Evolutionary conservation across 2,329 filamentous ascomycete genomes (phyloP), one percentile per base, ranked within the genome.

Genomic region (Alternaria sp.): DNA sequence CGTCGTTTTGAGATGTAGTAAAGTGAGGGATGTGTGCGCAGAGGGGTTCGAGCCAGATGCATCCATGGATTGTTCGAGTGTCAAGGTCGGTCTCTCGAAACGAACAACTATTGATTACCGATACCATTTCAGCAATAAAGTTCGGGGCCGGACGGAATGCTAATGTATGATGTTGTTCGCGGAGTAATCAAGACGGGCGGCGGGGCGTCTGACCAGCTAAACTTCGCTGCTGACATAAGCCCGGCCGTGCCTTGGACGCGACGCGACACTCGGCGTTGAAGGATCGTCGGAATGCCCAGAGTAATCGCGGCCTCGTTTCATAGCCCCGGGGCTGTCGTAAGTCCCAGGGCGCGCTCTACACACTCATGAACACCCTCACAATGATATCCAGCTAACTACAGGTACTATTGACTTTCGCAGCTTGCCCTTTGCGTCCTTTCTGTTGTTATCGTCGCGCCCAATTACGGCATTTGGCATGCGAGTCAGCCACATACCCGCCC

Each of bases 201-300:
- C 13, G 28, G 49, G 30, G 30, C 5, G 6, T 26, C 21, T 44
- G 51, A 19, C 11, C 40, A n/a, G 49, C 49, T 55, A 45, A 55
- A 46, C 32, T 54, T 54, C 26, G 57, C 55, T 43, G 57, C 57
- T 60, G 57, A 60, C 50, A 21, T 55, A 60, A 55, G 1, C n/a
- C 12, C 19, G 15, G 49, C 49, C 13, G 30, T 30, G 36, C 13
- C 50, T 2, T 4, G 15, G 19, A 40, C 21, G 49, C 13, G 40
- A 32, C 49, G 13, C 40, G 6, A 51, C 28, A 45, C 36, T 43
- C 36, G 36, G 53, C 26, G 55, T 32, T 51, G 15, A 40, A 47
- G 10, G 49, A 36, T 36, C n/a, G 30, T 21, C 45, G 44, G 43
- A 3, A 54, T 45, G 44, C 28, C 25, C 30, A 53, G 40, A 36